phyloP scores from a whole-genome alignment of 1,139 yeast species.

The Blastobotrys malaysiensis region DNA sequence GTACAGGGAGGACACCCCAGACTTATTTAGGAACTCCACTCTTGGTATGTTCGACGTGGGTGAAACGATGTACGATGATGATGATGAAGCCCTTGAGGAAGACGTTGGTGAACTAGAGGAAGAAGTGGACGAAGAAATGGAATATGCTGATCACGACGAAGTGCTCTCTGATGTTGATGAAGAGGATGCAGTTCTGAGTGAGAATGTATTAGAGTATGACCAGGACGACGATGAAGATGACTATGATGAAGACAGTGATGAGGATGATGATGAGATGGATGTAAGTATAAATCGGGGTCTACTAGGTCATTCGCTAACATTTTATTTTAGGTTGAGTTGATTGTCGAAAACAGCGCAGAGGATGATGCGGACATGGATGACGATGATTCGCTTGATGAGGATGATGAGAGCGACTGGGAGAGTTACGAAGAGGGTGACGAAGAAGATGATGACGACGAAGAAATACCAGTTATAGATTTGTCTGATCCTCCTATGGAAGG shows the following conservation, averaged over 20 bases:
- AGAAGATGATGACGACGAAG: slow-evolving; percentile 27
- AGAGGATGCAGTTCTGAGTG: slow-evolving; percentile 28
- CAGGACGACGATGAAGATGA: slow-evolving; percentile 35
- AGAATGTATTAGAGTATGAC: slow-evolving; percentile 26
- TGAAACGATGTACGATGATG: slow-evolving; percentile 64
- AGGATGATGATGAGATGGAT: slow-evolving; percentile 27
- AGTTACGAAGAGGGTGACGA: slow-evolving; percentile 28
- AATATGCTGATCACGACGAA: slow-evolving; percentile 29
- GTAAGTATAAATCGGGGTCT: slow-evolving; percentile 15
- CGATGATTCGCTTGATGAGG: slow-evolving; percentile 36
- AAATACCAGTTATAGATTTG: background rate
- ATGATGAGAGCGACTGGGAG: slow-evolving; percentile 28
- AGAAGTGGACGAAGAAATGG: slow-evolving; percentile 30
- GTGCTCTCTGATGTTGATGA: slow-evolving; percentile 34
- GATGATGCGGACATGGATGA: slow-evolving; percentile 33
- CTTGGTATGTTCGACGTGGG: slow-evolving; percentile 89
- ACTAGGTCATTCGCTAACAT: background rate
- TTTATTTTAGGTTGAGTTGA: slow-evolving; percentile 20
- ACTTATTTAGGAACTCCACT: slow-evolving; percentile 79
- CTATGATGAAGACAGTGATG: slow-evolving; percentile 25
- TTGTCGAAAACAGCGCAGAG: slow-evolving; percentile 36
- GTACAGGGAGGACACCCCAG: slow-evolving; percentile 69
- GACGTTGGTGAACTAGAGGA: slow-evolving; percentile 28
- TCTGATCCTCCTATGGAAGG: background rate
- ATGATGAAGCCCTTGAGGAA: slow-evolving; percentile 41